phyloP scores from a whole-genome alignment of 768 basidiomycete genomes.

The Sporobolomyces pararoseus region DNA sequence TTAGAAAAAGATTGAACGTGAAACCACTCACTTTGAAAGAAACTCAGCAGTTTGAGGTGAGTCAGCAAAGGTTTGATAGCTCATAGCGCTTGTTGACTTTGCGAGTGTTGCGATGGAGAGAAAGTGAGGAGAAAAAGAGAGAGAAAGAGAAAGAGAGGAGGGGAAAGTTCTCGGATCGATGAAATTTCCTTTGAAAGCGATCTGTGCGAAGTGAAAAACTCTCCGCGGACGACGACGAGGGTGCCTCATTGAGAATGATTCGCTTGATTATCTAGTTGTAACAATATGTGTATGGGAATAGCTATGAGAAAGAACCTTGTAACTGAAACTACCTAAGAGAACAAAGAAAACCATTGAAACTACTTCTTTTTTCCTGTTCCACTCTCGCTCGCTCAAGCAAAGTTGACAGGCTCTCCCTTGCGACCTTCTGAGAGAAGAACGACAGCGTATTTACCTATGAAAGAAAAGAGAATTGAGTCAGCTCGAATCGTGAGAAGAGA shows the following conservation, averaged over 20 bases:
- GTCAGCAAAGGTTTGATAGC: slow-evolving; percentile 6
- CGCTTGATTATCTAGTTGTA: too few relatives aligned
- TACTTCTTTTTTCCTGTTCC: too few relatives aligned
- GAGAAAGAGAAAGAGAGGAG: not conserved
- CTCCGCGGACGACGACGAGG: too few relatives aligned
- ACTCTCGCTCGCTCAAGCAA: too few relatives aligned
- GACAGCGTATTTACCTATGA: slow-evolving; percentile 56
- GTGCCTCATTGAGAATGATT: too few relatives aligned
- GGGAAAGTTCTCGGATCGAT: not conserved
- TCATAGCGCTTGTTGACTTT: not conserved
- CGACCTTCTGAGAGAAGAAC: slow-evolving; percentile 81
- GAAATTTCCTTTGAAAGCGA: not conserved
- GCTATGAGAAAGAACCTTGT: not conserved
- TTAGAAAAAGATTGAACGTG: not conserved
- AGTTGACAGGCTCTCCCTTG: slow-evolving; percentile 75
- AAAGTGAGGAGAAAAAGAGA: not conserved
- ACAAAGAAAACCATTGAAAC: too few relatives aligned
- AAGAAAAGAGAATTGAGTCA: not conserved
- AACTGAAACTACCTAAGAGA: too few relatives aligned
- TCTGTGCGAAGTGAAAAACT: too few relatives aligned
- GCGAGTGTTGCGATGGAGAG: not conserved
- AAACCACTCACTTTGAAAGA: not conserved
- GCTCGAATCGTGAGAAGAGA: not conserved
- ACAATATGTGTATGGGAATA: too few relatives aligned
- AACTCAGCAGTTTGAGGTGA: not conserved